These are phyloP conservation scores for Capniomyces stellatus DNA, from an alignment of 371 early-diverging fungal species.

Conservation along the genomic window DNA sequence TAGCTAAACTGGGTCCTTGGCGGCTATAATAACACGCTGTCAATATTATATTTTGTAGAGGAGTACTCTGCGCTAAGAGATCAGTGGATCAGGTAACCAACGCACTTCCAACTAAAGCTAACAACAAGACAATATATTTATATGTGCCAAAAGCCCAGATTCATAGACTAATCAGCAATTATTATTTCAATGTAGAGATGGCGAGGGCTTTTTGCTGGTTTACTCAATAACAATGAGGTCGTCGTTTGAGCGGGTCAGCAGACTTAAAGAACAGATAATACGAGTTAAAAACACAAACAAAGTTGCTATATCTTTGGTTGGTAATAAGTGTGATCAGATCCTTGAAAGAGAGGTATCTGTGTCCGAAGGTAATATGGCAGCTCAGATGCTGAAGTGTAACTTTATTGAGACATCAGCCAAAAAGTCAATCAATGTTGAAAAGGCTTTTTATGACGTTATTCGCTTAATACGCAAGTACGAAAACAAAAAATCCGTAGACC, in stretches of 20 bases:
- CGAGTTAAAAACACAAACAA: constrained; percentile 65
- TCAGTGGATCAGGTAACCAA: constrained; percentile 71
- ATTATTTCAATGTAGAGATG: constrained; percentile 35
- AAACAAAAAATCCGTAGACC: neutral
- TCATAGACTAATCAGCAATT: neutral
- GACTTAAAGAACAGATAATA: constrained; percentile 63
- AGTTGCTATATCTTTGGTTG: constrained; percentile 79
- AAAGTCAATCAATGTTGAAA: constrained; percentile 71
- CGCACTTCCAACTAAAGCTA: neutral
- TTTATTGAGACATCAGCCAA: constrained; percentile 84
- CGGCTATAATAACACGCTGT: too few species aligned
- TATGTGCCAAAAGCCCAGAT: neutral
- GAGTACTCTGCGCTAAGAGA: constrained; percentile 74
- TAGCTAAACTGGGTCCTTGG: too few species aligned
- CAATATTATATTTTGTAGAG: constrained; percentile 22
- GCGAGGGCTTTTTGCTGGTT: constrained; percentile 76
- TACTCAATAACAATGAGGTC: constrained; percentile 74
- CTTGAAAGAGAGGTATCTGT: constrained; percentile 57
- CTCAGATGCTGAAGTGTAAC: constrained; percentile 41
- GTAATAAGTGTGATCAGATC: constrained; percentile 79
- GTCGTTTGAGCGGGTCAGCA: constrained; percentile 66
- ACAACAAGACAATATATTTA: too few species aligned
- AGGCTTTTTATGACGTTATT: constrained; percentile 50
- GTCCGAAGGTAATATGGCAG: constrained; percentile 43
- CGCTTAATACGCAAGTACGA: constrained; percentile 30